Evolutionary conservation across 176 grass and related monocot species (phyloP).

Genomic region (Poa annua): DNA sequence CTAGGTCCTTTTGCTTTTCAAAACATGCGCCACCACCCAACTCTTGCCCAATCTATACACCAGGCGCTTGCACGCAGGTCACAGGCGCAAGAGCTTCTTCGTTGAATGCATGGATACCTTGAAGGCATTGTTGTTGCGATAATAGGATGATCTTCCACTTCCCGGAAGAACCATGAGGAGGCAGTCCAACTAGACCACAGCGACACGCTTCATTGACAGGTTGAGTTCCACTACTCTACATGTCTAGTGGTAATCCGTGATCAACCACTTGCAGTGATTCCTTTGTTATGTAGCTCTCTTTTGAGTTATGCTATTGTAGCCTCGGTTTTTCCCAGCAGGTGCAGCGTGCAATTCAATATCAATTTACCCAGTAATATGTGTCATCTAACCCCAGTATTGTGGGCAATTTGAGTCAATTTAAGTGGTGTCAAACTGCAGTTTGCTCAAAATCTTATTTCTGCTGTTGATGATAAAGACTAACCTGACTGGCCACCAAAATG

Average conservation of each 20-base stretch:
- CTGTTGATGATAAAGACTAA: constrained; percentile 47
- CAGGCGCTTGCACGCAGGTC: background rate
- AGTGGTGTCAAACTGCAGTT: constrained; percentile 24
- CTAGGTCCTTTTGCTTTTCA: background rate
- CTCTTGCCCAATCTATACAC: background rate
- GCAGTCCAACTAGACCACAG: background rate
- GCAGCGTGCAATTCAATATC: background rate
- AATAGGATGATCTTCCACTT: background rate
- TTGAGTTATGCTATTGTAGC: background rate
- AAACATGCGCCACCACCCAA: background rate
- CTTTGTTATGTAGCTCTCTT: background rate
- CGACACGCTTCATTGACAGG: background rate
- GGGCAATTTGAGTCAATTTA: background rate
- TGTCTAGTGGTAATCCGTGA: background rate
- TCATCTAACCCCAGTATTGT: background rate
- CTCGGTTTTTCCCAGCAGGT: background rate
- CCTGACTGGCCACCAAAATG: constrained; percentile 92
- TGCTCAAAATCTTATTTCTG: constrained; percentile 20
- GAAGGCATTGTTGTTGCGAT: background rate
- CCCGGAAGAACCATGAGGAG: background rate
- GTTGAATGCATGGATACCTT: background rate
- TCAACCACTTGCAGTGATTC: background rate
- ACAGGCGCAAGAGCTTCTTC: background rate
- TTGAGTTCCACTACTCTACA: background rate
- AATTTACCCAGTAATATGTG: background rate